Evolutionary conservation across 805 yeast genomes (phyloP), one percentile per base, ranked within the genome.

Genomic region (Candida sphagnicola): DNA sequence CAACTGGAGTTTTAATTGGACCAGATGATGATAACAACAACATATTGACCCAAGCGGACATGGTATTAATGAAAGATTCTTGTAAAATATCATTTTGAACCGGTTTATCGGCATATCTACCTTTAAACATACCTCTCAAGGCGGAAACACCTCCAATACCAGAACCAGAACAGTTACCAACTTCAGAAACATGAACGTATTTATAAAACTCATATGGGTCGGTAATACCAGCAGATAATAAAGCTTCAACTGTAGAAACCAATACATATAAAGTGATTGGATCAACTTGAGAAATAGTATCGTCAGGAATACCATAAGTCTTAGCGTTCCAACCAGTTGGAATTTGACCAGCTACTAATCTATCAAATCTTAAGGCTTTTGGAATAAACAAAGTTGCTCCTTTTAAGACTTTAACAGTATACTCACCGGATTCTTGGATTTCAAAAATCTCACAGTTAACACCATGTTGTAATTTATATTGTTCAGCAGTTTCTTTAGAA

Each of bases 131-230:
- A 54, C 96, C 97, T 65, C 95, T 86, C 59, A 93, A 71, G 38
- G 99, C 99, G 53, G 85, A 64, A 55, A 91, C 95, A 83, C 99
- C 99, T 70, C 99, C 99, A 95, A 93, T 91, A 80, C 99, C 99
- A 41, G 97, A 89, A 74, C 99, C 99, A 35, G 96, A 85, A 77
- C 98, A 90, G 78, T 91, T 95, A 74, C 99, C 99, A 52, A 93
- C 89, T 70, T 93, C 98, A 34, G 98, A 89, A 41, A 93, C 95
- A 65, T 93, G 99, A 36, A 95, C 95, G 62, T 93, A 95, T 71
- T 91, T 83, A 77, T 93, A 93, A 77, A 95, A 88, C 73, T 93
- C 99, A 64, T 89, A 93, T 48, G 99, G 99, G 63, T 93, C 99
- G 43, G 96, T 88, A 57, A 93, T 72, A 83, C 99, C 99, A 48